Percentiles rank a stretch among this genome's conserved stretches.
Conservation (phyloP, 2,329 filamentous ascomycete genomes). For the Fusarium zealandicum region DNA sequence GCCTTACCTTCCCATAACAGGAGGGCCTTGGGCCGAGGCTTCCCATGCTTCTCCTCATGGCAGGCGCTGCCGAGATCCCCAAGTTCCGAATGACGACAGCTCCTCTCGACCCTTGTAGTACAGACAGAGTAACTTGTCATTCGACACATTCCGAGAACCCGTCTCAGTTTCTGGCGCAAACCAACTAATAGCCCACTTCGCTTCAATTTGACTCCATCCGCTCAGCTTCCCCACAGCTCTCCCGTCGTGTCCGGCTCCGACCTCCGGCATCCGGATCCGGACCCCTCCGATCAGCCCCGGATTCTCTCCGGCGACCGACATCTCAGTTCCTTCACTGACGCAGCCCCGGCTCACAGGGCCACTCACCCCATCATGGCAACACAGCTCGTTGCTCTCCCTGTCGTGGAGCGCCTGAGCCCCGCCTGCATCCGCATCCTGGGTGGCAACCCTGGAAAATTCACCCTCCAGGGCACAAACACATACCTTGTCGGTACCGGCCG, state of each 20-base stretch:
- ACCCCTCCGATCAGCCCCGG: constrained; percentile 17
- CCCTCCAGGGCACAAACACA: constrained; percentile 86
- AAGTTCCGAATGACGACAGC: constrained; percentile 20
- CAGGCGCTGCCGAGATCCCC: not conserved
- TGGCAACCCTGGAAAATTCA: constrained; percentile 87
- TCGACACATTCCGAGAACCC: not conserved
- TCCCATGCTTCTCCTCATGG: constrained; percentile 15
- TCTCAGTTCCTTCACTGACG: not conserved
- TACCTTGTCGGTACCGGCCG: constrained; percentile 84
- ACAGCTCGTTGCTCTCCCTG: constrained; percentile 69
- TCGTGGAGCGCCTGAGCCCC: constrained; percentile 79
- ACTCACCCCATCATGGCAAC: constrained; percentile 58
- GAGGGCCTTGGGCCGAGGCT: constrained; percentile 32
- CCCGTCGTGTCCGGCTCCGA: constrained; percentile 19
- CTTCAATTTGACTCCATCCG: too few relatives aligned
- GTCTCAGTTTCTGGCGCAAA: not conserved
- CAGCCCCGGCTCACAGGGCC: not conserved
- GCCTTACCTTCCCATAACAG: too few relatives aligned
- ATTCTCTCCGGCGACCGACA: not conserved
- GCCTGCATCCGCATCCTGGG: constrained; percentile 84
- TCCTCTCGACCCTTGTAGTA: not conserved
- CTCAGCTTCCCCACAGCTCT: constrained; percentile 9
- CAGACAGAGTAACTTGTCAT: not conserved
- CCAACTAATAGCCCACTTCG: not conserved
- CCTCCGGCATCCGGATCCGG: constrained; percentile 22